phyloP scores from a whole-genome alignment of 768 basidiomycete genomes.

The Leccinum uliginosum region DNA sequence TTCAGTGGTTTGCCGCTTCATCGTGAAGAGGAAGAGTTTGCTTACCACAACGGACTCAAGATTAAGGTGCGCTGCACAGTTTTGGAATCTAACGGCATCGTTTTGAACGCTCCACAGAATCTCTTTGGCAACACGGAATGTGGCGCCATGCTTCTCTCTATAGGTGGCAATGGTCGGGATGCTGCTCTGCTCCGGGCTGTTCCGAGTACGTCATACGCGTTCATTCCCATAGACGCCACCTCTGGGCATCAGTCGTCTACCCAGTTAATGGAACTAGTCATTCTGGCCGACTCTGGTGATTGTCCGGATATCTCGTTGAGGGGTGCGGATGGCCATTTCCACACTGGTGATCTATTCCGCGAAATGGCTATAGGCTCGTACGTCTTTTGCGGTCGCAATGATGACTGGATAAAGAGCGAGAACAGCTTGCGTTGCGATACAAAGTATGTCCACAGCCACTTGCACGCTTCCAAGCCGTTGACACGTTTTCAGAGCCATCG shows the following conservation, averaged over 20 bases:
- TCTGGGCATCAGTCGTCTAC: slow-evolving; percentile 49
- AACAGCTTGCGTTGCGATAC: slow-evolving; percentile 77
- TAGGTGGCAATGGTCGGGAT: slow-evolving; percentile 48
- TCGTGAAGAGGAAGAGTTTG: slow-evolving; percentile 70
- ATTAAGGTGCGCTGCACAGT: slow-evolving; percentile 47
- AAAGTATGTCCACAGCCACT: slow-evolving; percentile 36
- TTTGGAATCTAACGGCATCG: slow-evolving; percentile 11
- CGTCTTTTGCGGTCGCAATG: slow-evolving; percentile 66
- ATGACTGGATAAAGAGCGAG: slow-evolving; percentile 85
- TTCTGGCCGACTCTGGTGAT: slow-evolving; percentile 62
- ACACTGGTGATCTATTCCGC: slow-evolving; percentile 79
- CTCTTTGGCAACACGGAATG: slow-evolving; percentile 81
- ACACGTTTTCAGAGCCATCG: slow-evolving; percentile 50
- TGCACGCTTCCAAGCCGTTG: background rate
- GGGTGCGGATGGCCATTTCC: slow-evolving; percentile 63
- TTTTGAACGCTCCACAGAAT: slow-evolving; percentile 45
- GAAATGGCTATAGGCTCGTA: slow-evolving; percentile 56
- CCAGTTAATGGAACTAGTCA: slow-evolving; percentile 63
- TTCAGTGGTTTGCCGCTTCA: slow-evolving; percentile 64
- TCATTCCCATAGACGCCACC: slow-evolving; percentile 51
- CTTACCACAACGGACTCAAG: slow-evolving; percentile 56
- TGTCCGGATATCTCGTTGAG: slow-evolving; percentile 62
- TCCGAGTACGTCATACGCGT: slow-evolving; percentile 64
- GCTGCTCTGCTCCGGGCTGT: slow-evolving; percentile 52
- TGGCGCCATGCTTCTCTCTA: slow-evolving; percentile 64